Evolutionary conservation across 768 basidiomycete genomes (phyloP), one percentile per base, ranked within the genome.

Genomic region (Auricularia heimuer): DNA sequence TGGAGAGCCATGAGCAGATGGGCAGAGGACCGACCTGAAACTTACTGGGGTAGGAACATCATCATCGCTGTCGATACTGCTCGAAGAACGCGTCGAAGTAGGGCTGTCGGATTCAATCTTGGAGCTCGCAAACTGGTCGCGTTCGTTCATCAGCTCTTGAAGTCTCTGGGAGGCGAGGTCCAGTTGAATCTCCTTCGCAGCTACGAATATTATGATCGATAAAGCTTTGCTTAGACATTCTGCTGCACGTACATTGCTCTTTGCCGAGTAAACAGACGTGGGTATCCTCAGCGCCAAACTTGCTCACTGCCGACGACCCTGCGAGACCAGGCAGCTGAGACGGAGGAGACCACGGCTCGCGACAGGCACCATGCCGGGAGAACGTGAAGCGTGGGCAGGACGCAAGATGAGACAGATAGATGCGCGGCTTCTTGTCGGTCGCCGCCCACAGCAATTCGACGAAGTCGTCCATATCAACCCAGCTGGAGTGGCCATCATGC

Each of bases 241-340:
- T 7, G 35, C n/a, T 54, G 16, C 21, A 76, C 86, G 70, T 71
- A 90, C 90, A 83, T 18, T 83, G 80, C 74, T 88, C 85, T 69
- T 84, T 81, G 12, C 89, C 89, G 35, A 94, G 81, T 54, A 89
- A 78, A 73, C 94, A 98, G 0, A 80, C 78, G 72, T 98, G 95
- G 2, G 92, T 88, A 54, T 83, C 76, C 73, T 98, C 95, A 37
- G 81, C 77, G 1, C 94, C 95, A 71, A 98, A 98, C 75, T 94
- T 96, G 70, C 82, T 65, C 33, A 65, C 47, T 88, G 44, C 75
- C 75, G 54, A 54, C 34, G 51, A 63, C 21, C 60, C 60, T 18
- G 61, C 62, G 18, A 39, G 61, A 10, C n/a, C 54, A 8, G 58
- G 54, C 14, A 66, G 39, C 47, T 47, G 65, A 6, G 58, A 29